phyloP scores from a whole-genome alignment of 306 rosid genomes.

The Castanopsis chinensis region DNA sequence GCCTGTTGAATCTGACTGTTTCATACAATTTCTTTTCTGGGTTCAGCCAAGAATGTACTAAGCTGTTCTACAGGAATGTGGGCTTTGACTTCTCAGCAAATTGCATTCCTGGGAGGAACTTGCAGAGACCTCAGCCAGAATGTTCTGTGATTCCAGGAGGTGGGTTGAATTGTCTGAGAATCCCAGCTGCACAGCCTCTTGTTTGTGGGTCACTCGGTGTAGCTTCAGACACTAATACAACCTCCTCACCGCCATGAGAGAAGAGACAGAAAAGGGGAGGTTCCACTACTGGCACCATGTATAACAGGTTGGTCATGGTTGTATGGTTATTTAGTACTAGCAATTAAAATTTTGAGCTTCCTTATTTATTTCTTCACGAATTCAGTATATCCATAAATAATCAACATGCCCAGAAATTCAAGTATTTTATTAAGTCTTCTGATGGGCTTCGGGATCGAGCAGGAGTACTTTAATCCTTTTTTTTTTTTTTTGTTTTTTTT shows the following conservation, averaged over 20 bases:
- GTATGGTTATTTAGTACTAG: slow-evolving; percentile 36
- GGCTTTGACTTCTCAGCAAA: slow-evolving; percentile 85
- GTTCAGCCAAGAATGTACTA: slow-evolving; percentile 73
- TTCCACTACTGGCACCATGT: slow-evolving; percentile 11
- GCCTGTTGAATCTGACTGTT: slow-evolving; percentile 71
- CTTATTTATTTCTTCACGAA: slow-evolving; percentile 39
- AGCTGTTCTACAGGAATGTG: slow-evolving; percentile 52
- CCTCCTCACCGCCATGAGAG: slow-evolving; percentile 50
- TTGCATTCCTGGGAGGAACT: slow-evolving; percentile 76
- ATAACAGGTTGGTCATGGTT: slow-evolving; percentile 37
- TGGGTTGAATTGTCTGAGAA: slow-evolving; percentile 71
- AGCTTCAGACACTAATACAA: slow-evolving; percentile 23
- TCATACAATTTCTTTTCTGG: slow-evolving; percentile 97
- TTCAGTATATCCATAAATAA: slow-evolving; percentile 18
- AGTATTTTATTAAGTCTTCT: slow-evolving; percentile 9
- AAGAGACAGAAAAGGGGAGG: background rate
- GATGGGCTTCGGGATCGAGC: background rate
- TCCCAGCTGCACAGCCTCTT: slow-evolving; percentile 72
- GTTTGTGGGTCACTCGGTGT: slow-evolving; percentile 53
- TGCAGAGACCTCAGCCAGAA: slow-evolving; percentile 90
- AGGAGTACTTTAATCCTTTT: background rate
- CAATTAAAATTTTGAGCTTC: slow-evolving; percentile 38
- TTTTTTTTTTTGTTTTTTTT: background rate
- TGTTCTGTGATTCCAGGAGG: slow-evolving; percentile 85
- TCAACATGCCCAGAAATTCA: slow-evolving; percentile 17